Percentiles rank a stretch among this genome's conserved stretches.
Conservation (phyloP, 768 basidiomycete genomes). For the Cyclocybe cylindracea region DNA sequence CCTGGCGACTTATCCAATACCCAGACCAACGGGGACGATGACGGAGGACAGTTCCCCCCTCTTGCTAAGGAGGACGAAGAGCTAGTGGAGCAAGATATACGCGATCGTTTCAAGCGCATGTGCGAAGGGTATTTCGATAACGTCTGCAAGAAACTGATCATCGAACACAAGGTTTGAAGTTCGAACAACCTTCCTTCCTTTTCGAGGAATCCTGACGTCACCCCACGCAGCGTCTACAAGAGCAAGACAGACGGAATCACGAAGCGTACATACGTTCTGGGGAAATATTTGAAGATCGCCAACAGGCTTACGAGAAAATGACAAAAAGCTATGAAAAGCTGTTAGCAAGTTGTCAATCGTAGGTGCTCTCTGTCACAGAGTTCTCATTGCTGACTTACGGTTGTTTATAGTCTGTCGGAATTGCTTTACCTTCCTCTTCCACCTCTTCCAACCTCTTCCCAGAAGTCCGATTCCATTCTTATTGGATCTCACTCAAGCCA, state of each 20-base stretch:
- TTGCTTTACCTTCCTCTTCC: constrained; percentile 85
- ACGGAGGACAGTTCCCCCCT: constrained; percentile 38
- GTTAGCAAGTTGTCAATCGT: constrained; percentile 87
- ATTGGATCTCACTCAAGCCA: constrained; percentile 55
- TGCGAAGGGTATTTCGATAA: constrained; percentile 92
- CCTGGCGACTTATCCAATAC: constrained; percentile 53
- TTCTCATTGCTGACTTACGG: constrained; percentile 2
- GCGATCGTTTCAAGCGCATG: constrained; percentile 89
- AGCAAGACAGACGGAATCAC: constrained; percentile 95
- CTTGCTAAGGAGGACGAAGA: constrained; percentile 60
- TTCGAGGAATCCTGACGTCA: background rate
- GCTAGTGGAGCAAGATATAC: constrained; percentile 81
- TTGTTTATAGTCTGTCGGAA: constrained; percentile 73
- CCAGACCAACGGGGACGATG: constrained; percentile 26
- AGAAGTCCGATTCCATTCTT: constrained; percentile 80
- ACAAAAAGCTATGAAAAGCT: constrained; percentile 94
- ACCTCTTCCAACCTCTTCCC: constrained; percentile 76
- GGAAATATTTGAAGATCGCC: constrained; percentile 98
- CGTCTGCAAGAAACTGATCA: constrained; percentile 87
- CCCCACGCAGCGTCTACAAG: constrained; percentile 78
- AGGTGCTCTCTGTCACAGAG: constrained; percentile 21
- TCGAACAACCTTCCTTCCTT: background rate
- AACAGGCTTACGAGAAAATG: constrained; percentile 99
- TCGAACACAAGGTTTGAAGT: constrained; percentile 79
- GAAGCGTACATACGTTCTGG: constrained; percentile 99